Evolutionary conservation across 2,329 filamentous ascomycete species (phyloP).

Genomic region (Scopulariopsis brevicaulis): DNA sequence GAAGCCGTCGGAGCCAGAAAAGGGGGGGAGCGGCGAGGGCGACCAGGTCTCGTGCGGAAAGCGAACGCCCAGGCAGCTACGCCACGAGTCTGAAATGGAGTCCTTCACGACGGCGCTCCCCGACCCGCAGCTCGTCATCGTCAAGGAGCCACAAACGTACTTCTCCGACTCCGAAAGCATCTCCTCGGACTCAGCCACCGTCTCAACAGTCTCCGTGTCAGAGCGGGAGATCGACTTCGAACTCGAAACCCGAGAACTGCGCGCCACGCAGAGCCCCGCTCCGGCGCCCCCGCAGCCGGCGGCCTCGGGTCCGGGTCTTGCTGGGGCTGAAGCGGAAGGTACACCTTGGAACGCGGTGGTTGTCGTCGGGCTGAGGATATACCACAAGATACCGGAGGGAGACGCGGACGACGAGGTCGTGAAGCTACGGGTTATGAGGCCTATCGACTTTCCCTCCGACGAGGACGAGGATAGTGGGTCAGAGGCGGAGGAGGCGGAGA

Average conservation of each 20-base stretch:
- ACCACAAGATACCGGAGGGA: slow-evolving; percentile 29
- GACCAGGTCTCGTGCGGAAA: not conserved
- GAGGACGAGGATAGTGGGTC: slow-evolving; percentile 11
- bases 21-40: not conserved
- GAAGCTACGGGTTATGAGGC: slow-evolving; percentile 25
- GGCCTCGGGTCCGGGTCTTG: not conserved
- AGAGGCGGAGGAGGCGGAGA: slow-evolving; percentile 9
- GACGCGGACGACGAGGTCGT: slow-evolving; percentile 22
- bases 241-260: not conserved
- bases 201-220: not conserved
- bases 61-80: not conserved
- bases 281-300: not conserved
- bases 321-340: slow-evolving; percentile 1
- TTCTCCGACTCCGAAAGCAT: not conserved
- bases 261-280: too few relatives aligned
- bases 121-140: not conserved
- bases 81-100: not conserved
- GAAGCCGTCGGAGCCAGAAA: not conserved
- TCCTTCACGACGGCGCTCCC: not conserved
- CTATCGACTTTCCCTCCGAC: slow-evolving; percentile 19
- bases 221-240: slow-evolving; percentile 2
- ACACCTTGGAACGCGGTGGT: slow-evolving; percentile 27
- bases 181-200: not conserved
- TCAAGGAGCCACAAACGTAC: not conserved
- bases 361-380: slow-evolving; percentile 25